phyloP scores from a whole-genome alignment of 768 basidiomycete genomes.

The Agaricus bisporus region DNA sequence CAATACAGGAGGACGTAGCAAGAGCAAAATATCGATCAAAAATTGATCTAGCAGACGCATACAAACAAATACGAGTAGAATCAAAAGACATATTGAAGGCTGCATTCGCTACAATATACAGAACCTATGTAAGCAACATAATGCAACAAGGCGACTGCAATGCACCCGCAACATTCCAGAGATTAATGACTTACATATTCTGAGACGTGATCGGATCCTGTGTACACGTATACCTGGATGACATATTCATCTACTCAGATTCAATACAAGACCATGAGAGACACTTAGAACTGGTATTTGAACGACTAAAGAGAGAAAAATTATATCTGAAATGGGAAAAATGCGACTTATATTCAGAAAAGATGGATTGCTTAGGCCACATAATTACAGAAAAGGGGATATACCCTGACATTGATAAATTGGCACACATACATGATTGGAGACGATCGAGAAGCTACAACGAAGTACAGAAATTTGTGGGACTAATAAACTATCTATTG shows the following conservation, averaged over 20 bases:
- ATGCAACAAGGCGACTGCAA: conserved; percentile 23
- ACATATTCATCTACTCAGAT: conserved; percentile 29
- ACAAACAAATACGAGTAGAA: conserved; percentile 28
- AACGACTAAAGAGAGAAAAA: conserved; percentile 16
- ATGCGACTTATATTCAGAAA: conserved; percentile 21
- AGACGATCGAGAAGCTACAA: conserved; percentile 22
- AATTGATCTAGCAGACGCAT: conserved; percentile 33
- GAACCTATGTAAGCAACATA: conserved; percentile 23
- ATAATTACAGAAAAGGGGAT: conserved; percentile 34
- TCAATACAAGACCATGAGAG: conserved; percentile 25
- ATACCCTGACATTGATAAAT: conserved; percentile 29
- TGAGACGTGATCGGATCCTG: conserved; percentile 23
- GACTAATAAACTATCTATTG: conserved; percentile 31
- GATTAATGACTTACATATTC: conserved; percentile 29
- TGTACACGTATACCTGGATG: conserved; percentile 17
- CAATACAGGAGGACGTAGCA: conserved; percentile 25
- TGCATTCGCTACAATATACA: conserved; percentile 21
- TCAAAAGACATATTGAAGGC: conserved; percentile 19
- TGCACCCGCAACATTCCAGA: conserved; percentile 18
- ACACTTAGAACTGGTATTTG: conserved; percentile 22
- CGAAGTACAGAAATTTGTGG: conserved; percentile 33
- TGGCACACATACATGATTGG: conserved; percentile 27
- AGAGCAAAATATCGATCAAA: conserved; percentile 20
- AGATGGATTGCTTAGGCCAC: conserved; percentile 33
- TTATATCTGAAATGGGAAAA: conserved; percentile 26